Conservation (phyloP, 2,329 filamentous ascomycete genomes). For the Gaeumannomyces tritici region DNA sequence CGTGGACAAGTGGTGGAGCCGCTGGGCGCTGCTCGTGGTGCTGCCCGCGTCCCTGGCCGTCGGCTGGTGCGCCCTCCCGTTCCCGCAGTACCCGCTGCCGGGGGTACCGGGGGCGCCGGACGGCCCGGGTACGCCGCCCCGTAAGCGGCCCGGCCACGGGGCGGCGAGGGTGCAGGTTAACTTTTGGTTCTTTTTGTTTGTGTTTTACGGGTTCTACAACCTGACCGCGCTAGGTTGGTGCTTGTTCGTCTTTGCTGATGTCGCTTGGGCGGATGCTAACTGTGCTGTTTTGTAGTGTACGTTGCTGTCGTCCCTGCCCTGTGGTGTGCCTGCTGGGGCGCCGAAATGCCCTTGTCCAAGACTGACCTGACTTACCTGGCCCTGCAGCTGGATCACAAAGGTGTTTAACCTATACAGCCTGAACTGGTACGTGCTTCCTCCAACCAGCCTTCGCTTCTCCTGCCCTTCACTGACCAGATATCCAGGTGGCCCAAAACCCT, state of each 20-base stretch:
- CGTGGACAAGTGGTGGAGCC: constrained; percentile 53
- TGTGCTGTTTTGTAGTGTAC: neutral
- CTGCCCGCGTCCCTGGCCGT: constrained; percentile 52
- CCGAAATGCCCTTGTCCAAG: too few species aligned
- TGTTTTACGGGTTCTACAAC: constrained; percentile 63
- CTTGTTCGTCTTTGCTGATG: neutral
- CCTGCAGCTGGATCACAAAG: constrained; percentile 56
- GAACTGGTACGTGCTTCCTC: constrained; percentile 41
- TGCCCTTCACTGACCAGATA: neutral
- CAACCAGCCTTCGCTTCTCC: neutral
- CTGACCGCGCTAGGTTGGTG: constrained; percentile 41
- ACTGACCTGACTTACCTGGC: neutral
- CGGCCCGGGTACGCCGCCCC: constrained; percentile 9
- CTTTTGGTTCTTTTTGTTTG: constrained; percentile 63
- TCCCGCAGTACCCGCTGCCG: constrained; percentile 50
- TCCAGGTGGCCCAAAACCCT: constrained; percentile 50
- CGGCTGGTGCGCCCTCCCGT: constrained; percentile 55
- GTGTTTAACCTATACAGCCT: constrained; percentile 62
- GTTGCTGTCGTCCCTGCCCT: neutral
- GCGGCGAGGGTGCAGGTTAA: constrained; percentile 54
- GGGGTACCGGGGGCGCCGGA: constrained; percentile 20
- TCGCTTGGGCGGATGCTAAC: neutral
- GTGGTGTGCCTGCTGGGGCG: too few species aligned
- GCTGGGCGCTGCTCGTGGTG: constrained; percentile 51
- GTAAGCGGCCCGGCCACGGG: constrained; percentile 50